Percentiles rank a stretch among this genome's conserved stretches.
phyloP scores from a whole-genome alignment of 345 rosid genomes.

The Nasturtium officinale region DNA sequence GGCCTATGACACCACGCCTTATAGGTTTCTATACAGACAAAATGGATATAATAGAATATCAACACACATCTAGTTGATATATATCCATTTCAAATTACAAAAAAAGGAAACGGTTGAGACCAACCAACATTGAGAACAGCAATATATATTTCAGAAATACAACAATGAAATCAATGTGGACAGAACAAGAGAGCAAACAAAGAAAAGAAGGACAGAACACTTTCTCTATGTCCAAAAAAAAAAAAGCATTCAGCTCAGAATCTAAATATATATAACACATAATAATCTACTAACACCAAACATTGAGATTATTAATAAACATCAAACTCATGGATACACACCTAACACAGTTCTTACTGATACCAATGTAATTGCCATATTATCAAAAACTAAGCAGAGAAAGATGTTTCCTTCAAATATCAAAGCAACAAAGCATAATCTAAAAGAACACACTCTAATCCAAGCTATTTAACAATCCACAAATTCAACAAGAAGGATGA shows the following conservation, averaged over 20 bases:
- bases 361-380: neutral
- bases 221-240: neutral
- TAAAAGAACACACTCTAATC: neutral
- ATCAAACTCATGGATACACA: neutral
- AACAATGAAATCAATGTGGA: slow-evolving; percentile 4
- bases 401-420: too few species aligned
- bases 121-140: neutral
- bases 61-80: slow-evolving; percentile 7
- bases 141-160: slow-evolving; percentile 6
- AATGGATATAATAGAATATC: slow-evolving; percentile 12
- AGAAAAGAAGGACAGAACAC: neutral
- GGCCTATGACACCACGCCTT: slow-evolving; percentile 83
- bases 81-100: neutral
- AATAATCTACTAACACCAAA: neutral
- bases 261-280: neutral
- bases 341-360: neutral
- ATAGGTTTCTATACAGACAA: slow-evolving; percentile 64
- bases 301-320: neutral
- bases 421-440: neutral
- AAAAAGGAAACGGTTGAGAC: neutral
- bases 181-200: neutral
- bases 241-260: slow-evolving; percentile 1
- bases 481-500: neutral
- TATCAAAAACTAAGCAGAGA: neutral
- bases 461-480: neutral